Evolutionary conservation across 768 basidiomycete genomes (phyloP).

Genomic region (Floccularia luteovirens): DNA sequence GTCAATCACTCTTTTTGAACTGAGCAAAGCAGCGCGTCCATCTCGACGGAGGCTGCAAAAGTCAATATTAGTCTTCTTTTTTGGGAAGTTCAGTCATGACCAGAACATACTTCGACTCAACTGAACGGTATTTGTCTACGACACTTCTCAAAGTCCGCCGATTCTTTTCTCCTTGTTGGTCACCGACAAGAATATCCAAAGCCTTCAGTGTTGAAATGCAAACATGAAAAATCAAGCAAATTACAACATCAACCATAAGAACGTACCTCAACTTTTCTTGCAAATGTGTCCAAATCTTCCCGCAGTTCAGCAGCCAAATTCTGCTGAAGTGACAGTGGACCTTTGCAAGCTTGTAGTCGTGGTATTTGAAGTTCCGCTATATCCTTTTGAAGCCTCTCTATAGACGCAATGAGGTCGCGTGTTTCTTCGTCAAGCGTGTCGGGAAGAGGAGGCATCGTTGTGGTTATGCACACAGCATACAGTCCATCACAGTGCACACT

Average conservation of each 20-base stretch:
- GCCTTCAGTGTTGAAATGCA: conserved; percentile 30
- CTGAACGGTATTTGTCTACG: conserved; percentile 39
- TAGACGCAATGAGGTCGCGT: conserved; percentile 36
- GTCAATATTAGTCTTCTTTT: neutral
- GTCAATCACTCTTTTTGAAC: conserved; percentile 72
- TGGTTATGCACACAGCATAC: neutral
- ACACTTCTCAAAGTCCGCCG: conserved; percentile 37
- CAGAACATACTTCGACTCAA: conserved; percentile 39
- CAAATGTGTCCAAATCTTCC: conserved; percentile 61
- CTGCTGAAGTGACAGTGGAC: conserved; percentile 66
- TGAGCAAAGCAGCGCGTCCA: conserved; percentile 58
- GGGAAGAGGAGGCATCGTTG: conserved; percentile 52
- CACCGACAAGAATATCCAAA: conserved; percentile 64
- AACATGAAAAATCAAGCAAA: conserved; percentile 5
- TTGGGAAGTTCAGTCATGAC: neutral
- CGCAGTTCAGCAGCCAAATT: conserved; percentile 67
- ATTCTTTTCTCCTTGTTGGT: conserved; percentile 53
- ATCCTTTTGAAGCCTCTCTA: conserved; percentile 54
- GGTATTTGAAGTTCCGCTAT: conserved; percentile 69
- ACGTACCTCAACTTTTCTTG: conserved; percentile 61
- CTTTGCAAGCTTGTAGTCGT: conserved; percentile 58
- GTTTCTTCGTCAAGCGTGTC: conserved; percentile 44
- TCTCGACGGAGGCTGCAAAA: conserved; percentile 48
- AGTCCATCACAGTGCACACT: too few species aligned
- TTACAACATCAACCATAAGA: neutral